Evolutionary conservation across 1,139 yeast species (phyloP), one percentile per base, ranked within the genome.

Genomic region (Lodderomyces theae): DNA sequence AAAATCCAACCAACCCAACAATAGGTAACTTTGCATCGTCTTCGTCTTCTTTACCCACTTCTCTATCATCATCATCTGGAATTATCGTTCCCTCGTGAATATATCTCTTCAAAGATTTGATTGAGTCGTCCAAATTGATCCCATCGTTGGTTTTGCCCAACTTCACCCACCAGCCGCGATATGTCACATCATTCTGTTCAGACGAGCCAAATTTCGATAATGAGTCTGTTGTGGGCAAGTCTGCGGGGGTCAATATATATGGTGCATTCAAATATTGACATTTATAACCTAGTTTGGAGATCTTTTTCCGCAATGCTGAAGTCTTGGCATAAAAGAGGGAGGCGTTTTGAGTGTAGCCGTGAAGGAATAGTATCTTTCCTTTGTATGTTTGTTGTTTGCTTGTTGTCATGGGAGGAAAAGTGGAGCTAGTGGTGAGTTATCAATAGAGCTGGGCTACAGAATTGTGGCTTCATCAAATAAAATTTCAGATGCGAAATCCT

Each of bases 201-300:
- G 47, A 51, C 0, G 72, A 56, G 30, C 59, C 61, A 51, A 56
- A 68, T 48, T 56, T 71, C 35, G 62, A 77, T 75, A 64, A 80
- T 64, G 50, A 56, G 43, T 68, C 74, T n/a, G 58, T 51, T 8
- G 69, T 54, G 2, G 95, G 94, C 45, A 87, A 63, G 50, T 88
- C 95, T 2, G 82, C 76, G 7, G 81, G 76, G 1, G 78, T 72
- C 34, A 89, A 64, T 24, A 67, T 63, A 5, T 79, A 64, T 2
- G 97, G 96, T 1, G 85, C 97, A 52, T 86, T 86, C 40, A 88
- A 63, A 58, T 85, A 90, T 10, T 83, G 78, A 22, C 90, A 74
- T 54, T 86, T 87, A 50, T 82, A 69, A 19, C 60, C 58, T 26
- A 68, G 48, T 38, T 69, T 65, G 39, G 55, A 47, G 24, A 72